Base-by-base conservation (phyloP, 106 monocot species). In the Apostasia shenzhenica region DNA sequence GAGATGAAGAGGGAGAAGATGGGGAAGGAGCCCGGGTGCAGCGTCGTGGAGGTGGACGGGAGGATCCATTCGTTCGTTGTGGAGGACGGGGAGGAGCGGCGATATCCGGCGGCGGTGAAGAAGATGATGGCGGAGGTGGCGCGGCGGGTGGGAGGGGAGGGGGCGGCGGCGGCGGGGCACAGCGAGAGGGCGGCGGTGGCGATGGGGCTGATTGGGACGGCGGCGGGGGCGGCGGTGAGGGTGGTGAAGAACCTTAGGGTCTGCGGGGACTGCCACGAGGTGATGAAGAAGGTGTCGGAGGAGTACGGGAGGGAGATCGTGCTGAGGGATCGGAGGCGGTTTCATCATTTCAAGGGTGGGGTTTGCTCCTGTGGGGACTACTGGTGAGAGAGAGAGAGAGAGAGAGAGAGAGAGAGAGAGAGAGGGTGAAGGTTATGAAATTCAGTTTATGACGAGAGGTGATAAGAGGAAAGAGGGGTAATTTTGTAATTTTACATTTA, bases 271-370 rank as follows among this genome's bases (percentile, higher is more conserved):
- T 54, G 54, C 54, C 54, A 54, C 8, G 54, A 54, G 8, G 54
- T 51, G 2, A 10, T 10, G 9, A 11, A 13, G 54, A 54, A 8
- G 54, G 8, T 26, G 26, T 26, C 26, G 26, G 26, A 26, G 26
- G 26, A 26, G 26, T 26, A 26, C 26, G 26, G 26, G 26, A 26
- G 26, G 26, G 26, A 26, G 26, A 26, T 26, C 26, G 26, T 26
- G 26, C 0, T 62, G 13, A 62, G 62, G 62, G 62, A 62, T 13
- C 43, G 4, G 4, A 45, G n/a, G 12, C 9, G 62, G 8, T 62
- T 62, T 62, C 62, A 62, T 45, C 62, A 62, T 45, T 62, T 62
- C 45, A 45, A 62, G 45, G 45, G 39, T 62, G 45, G 61, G 43
- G 2, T 43, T 61, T 45, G 45, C 45, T 62, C 62, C 8, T 62